Evolutionary conservation across 305 asterid species (phyloP), one percentile per base, ranked within the genome.

Genomic region (Fraxinus dipetala): DNA sequence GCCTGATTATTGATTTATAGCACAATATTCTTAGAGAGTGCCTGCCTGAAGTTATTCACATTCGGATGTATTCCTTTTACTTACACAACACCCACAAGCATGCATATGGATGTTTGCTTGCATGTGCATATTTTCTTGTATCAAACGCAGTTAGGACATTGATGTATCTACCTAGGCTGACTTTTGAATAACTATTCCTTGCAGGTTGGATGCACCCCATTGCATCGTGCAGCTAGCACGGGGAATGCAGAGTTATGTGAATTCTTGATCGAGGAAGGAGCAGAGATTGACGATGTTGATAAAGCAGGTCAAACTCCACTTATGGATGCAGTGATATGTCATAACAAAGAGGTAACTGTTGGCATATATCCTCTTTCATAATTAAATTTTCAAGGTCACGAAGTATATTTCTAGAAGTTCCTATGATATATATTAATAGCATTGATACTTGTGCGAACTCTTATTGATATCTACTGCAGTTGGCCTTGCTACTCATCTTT

Each of bases 181-280:
- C 83, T 76, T 14, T 67, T 80, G 75, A 76, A 84, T 26, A 34
- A 48, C 78, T 35, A 32, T 36, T 77, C 75, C 78, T 5, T 89
- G 84, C 84, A 95, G 98, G 91, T 94, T 11, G 99, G 99, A 69
- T 92, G 96, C 89, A 91, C 97, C 77, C 97, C 99, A 36, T 89
- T 95, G 93, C 98, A 95, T 79, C 98, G 99, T 75, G 98, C 99
- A 86, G 98, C 99, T 73, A 94, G 98, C 89, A 89, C 93, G 1
- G 99, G 98, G 80, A 89, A 92, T 77, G 82, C 87, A 48, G 90
- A 78, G 61, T 74, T 95, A 83, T 91, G 93, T 73, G 97, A 95
- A 67, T 87, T 89, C 86, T 88, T 95, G 82, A 94, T 95, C 63
- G 98, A 93, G 93, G 99, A 95, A 91, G 97, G 99, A 73, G 97